phyloP scores from a whole-genome alignment of 805 yeast species.

The Diddensiella santjacobensis region DNA sequence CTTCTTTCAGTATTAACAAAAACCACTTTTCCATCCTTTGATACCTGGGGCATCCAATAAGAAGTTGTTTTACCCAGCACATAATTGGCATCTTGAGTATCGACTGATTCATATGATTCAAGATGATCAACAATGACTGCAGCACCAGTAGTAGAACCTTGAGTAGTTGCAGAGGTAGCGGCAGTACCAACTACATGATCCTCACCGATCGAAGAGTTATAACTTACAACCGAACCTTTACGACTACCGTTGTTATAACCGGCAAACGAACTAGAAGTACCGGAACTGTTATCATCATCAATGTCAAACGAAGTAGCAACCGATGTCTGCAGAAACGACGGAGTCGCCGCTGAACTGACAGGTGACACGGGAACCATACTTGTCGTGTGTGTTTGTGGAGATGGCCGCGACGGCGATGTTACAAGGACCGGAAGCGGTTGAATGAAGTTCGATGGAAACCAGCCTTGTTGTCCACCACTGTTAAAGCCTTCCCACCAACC shows the following conservation, averaged over 20 bases:
- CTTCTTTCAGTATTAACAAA: constrained; percentile 21
- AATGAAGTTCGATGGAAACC: constrained; percentile 75
- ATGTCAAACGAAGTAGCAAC: constrained; percentile 5
- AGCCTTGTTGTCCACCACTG: constrained; percentile 57
- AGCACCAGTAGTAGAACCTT: not conserved
- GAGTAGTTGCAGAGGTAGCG: not conserved
- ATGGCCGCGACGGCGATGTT: constrained; percentile 3
- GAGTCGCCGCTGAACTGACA: not conserved
- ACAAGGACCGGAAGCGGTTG: constrained; percentile 32
- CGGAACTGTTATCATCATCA: constrained; percentile 10
- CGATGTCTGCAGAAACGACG: constrained; percentile 7
- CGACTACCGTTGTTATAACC: constrained; percentile 6
- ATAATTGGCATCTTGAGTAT: constrained; percentile 13
- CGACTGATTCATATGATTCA: constrained; percentile 10
- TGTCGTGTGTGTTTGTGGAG: not conserved
- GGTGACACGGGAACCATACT: not conserved
- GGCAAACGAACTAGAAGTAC: constrained; percentile 3
- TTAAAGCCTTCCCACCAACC: constrained; percentile 90
- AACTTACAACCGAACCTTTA: constrained; percentile 22
- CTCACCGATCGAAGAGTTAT: constrained; percentile 18
- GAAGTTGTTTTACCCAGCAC: constrained; percentile 11
- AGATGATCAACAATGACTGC: not conserved
- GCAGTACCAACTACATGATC: constrained; percentile 1
- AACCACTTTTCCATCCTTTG: constrained; percentile 21
- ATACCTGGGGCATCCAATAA: constrained; percentile 36